phyloP scores from a whole-genome alignment of 2,329 filamentous ascomycete genomes.

The Emergomyces orientalis region DNA sequence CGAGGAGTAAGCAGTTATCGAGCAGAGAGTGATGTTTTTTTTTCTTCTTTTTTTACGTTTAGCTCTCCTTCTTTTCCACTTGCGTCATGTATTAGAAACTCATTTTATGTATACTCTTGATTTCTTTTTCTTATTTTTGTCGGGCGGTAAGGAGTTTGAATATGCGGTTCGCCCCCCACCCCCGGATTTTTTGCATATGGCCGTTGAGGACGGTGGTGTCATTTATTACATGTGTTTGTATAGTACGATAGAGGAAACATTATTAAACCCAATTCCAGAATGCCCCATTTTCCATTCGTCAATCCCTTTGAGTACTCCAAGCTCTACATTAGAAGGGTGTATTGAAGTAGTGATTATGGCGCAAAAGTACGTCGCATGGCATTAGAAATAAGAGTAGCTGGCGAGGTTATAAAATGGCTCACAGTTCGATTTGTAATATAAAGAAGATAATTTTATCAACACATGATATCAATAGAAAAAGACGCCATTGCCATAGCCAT shows the following conservation, averaged over 20 bases:
- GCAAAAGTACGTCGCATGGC: no score
- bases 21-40: background rate
- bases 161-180: background rate
- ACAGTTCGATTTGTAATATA: background rate
- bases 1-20: constrained; percentile 18
- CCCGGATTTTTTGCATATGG: background rate
- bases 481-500: background rate
- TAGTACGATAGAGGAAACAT: background rate
- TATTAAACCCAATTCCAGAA: background rate
- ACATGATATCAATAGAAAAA: constrained; percentile 2
- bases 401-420: background rate
- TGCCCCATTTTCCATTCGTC: background rate
- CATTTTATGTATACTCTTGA: constrained; percentile 3
- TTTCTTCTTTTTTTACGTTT: background rate
- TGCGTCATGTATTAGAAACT: constrained; percentile 3
- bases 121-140: constrained; percentile 2
- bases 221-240: background rate
- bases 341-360: no score
- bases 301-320: background rate
- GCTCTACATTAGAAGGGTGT: no score
- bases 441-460: background rate
- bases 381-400: background rate
- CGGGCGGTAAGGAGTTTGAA: constrained; percentile 6
- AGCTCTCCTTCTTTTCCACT: background rate
- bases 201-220: background rate